These are phyloP conservation scores for Fusarium sp. DNA, from an alignment of 2,329 filamentous ascomycete genomes.

Conservation along the genomic window DNA sequence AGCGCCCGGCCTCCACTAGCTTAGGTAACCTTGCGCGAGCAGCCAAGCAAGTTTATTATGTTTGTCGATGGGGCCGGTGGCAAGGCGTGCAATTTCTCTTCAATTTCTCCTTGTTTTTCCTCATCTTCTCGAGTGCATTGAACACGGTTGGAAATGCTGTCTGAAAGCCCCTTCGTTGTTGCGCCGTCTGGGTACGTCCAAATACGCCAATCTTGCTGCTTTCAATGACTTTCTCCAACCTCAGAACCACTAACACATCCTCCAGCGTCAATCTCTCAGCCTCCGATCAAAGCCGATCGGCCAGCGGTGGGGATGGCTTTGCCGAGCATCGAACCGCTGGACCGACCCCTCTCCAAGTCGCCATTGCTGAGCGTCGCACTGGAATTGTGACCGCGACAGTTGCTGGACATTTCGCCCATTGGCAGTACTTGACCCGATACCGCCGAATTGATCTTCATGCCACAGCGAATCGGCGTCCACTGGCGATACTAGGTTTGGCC, in stretches of 20 bases:
- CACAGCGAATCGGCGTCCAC: conserved; percentile 29
- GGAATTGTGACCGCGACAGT: conserved; percentile 40
- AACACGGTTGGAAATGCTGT: conserved; percentile 15
- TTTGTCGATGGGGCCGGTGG: conserved; percentile 17
- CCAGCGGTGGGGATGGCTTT: conserved; percentile 35
- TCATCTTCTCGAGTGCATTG: background rate
- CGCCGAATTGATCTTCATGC: conserved; percentile 35
- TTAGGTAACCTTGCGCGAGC: conserved; percentile 35
- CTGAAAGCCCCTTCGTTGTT: conserved; percentile 18
- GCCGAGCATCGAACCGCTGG: conserved; percentile 42
- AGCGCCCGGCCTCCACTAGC: conserved; percentile 32
- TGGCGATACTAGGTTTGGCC: conserved; percentile 38
- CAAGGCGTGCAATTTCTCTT: conserved; percentile 10
- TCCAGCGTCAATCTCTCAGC: conserved; percentile 34
- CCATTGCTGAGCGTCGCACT: conserved; percentile 39
- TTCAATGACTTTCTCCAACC: background rate
- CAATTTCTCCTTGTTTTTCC: background rate
- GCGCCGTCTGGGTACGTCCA: conserved; percentile 27
- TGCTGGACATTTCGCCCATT: conserved; percentile 42
- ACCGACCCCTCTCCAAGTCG: conserved; percentile 44
- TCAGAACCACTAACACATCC: conserved; percentile 34
- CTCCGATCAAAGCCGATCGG: conserved; percentile 42
- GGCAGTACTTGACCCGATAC: conserved; percentile 40
- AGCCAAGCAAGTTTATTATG: conserved; percentile 21
- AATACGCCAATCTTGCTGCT: conserved; percentile 6